These are phyloP conservation scores for Bromus sterilis DNA, from an alignment of 176 grass and related monocot species.

Conservation along the genomic window DNA sequence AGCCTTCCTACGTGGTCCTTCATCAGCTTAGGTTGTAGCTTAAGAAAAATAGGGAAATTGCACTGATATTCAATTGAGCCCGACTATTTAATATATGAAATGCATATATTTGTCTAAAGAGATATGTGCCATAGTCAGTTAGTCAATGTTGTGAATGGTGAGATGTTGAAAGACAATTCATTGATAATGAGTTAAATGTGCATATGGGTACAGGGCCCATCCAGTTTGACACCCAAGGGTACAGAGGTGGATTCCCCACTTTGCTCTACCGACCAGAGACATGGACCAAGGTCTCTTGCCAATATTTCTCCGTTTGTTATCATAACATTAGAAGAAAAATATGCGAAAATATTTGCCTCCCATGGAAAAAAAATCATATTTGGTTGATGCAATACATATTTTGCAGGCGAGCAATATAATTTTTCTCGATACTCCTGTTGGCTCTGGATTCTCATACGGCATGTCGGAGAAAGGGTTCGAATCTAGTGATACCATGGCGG, in stretches of 20 bases:
- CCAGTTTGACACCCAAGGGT: conserved; percentile 1
- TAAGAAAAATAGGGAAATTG: neutral
- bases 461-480: neutral
- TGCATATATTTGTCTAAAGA: neutral
- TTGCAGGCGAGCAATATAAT: conserved; percentile 44
- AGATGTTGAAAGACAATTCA: neutral
- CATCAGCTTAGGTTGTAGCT: neutral
- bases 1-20: neutral
- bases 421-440: conserved; percentile 47
- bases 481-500: conserved; percentile 23
- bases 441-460: conserved; percentile 49
- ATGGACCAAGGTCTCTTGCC: conserved; percentile 32
- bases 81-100: neutral
- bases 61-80: neutral
- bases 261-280: conserved; percentile 28
- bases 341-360: neutral
- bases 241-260: conserved; percentile 7
- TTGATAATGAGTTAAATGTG: neutral
- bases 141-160: neutral
- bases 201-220: conserved; percentile 17
- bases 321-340: neutral
- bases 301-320: neutral
- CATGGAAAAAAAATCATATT: neutral
- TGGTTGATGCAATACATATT: neutral
- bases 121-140: neutral